Evolutionary conservation across 164 flowering plant species (phyloP).

Genomic region (Magnolia kwangsiensis): DNA sequence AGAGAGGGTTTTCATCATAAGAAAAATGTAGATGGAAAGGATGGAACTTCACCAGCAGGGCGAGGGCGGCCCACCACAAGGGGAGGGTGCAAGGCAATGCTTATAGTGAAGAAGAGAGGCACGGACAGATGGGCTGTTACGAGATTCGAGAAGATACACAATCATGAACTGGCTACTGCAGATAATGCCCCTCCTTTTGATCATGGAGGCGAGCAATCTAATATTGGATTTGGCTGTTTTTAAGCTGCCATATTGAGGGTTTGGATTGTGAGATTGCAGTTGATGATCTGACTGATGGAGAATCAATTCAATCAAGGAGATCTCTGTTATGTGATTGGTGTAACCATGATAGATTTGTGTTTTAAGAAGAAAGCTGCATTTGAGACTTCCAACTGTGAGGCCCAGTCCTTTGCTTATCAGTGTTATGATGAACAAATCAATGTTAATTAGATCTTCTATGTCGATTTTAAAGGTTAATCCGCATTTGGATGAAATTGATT

Average conservation of each 20-base stretch:
- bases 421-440: neutral
- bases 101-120: neutral
- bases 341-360: neutral
- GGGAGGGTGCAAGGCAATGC: constrained; percentile 12
- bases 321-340: neutral
- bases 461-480: neutral
- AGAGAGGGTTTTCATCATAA: constrained; percentile 9
- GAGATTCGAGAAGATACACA: neutral
- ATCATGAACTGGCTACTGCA: neutral
- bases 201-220: neutral
- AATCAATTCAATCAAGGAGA: neutral
- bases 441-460: neutral
- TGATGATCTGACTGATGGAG: neutral
- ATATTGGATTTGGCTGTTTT: neutral
- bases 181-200: neutral
- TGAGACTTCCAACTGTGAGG: neutral
- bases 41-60: neutral
- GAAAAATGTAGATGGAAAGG: neutral
- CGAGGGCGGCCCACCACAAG: constrained; percentile 1
- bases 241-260: neutral
- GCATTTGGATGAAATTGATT: neutral
- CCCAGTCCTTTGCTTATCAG: neutral
- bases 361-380: neutral
- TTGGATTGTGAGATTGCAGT: neutral
- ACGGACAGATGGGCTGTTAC: neutral